Percentiles rank a stretch among this genome's conserved stretches.
These are phyloP conservation scores for Phytophthora hybrid DNA, from an alignment of 352 stramenopile genomes.

Conservation along the genomic window DNA sequence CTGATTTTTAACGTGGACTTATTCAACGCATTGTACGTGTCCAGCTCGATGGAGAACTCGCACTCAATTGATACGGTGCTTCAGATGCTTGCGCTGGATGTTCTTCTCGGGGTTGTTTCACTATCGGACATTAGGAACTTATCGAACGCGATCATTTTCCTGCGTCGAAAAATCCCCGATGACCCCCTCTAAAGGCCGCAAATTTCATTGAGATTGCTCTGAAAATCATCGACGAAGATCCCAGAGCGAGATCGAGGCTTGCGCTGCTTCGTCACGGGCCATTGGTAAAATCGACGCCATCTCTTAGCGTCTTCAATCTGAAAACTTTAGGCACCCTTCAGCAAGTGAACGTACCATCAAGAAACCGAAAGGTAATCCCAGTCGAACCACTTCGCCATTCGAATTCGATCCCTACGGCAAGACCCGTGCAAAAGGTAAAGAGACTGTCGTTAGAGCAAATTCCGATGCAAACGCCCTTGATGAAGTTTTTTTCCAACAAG, in stretches of 20 bases:
- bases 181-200: neutral
- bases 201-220: constrained; percentile 15
- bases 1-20: constrained; percentile 59
- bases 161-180: constrained; percentile 11
- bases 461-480: neutral
- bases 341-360: neutral
- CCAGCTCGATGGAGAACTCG: constrained; percentile 46
- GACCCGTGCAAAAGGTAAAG: neutral
- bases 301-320: neutral
- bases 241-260: neutral
- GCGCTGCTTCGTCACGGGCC: neutral
- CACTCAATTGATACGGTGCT: constrained; percentile 20
- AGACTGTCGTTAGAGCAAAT: neutral
- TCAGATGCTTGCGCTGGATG: constrained; percentile 39
- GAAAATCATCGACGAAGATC: constrained; percentile 10
- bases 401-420: neutral
- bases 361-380: neutral
- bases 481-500: neutral
- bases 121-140: constrained; percentile 25
- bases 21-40: constrained; percentile 52
- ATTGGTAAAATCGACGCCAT: neutral
- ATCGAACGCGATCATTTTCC: neutral
- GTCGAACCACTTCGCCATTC: neutral
- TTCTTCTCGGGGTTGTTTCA: constrained; percentile 30
- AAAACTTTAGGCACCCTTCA: neutral